Conservation (phyloP, 208 protist species). For the Trypanosoma rangeli region DNA sequence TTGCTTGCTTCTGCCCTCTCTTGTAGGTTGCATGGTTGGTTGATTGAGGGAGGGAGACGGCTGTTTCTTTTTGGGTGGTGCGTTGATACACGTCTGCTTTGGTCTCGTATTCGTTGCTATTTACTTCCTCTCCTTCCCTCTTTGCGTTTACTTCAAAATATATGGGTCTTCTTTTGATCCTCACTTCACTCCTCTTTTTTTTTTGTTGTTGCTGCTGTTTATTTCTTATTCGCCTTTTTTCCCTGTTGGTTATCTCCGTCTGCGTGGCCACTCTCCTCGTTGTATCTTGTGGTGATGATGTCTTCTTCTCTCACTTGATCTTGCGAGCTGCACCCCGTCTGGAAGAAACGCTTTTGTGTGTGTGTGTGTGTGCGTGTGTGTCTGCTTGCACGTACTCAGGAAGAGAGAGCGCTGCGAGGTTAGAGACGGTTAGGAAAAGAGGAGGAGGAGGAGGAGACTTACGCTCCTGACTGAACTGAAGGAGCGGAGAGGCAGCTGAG, state of each 20-base stretch:
- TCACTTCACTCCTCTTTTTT: not conserved
- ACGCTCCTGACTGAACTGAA: too few relatives aligned
- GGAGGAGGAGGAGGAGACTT: too few relatives aligned
- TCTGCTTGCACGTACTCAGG: not conserved
- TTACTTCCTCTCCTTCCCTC: not conserved
- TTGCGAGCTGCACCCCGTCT: too few relatives aligned
- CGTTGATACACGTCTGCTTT: not conserved
- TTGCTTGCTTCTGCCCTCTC: constrained; percentile 15
- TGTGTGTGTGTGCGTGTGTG: not conserved
- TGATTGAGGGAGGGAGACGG: not conserved
- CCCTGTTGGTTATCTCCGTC: not conserved
- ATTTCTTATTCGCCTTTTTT: not conserved
- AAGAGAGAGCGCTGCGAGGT: not conserved
- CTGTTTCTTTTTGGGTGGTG: not conserved
- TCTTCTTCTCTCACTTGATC: too few relatives aligned
- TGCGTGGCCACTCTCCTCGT: too few relatives aligned
- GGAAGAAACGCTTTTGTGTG: too few relatives aligned
- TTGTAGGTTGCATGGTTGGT: not conserved
- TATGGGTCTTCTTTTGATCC: not conserved
- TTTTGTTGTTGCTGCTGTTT: not conserved
- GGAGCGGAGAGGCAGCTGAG: not conserved
- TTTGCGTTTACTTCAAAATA: too few relatives aligned
- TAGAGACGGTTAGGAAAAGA: too few relatives aligned
- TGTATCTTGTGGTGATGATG: too few relatives aligned
- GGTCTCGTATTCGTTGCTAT: not conserved